Evolutionary conservation across 495 filamentous ascomycete genomes (phyloP).

Genomic region (Astrothelium subdiscretum): DNA sequence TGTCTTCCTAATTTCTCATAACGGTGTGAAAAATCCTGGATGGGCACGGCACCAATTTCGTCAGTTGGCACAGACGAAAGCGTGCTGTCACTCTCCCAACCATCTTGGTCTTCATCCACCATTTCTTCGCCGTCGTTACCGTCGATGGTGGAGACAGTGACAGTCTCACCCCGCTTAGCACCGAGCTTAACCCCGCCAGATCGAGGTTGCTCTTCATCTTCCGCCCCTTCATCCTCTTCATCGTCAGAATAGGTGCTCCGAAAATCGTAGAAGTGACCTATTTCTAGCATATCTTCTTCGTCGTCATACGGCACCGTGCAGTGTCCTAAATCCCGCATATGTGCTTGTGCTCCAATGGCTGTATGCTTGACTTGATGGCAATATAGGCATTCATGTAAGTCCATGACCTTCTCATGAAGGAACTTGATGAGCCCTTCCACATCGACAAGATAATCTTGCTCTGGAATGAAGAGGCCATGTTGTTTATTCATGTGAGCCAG

Average conservation of each 20-base stretch:
- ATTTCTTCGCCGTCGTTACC: conserved; percentile 1
- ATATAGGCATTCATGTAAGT: conserved; percentile 69
- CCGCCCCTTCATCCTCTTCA: conserved; percentile 41
- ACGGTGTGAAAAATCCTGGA: conserved; percentile 49
- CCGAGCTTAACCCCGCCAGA: conserved; percentile 50
- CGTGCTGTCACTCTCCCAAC: conserved; percentile 89
- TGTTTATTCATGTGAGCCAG: conserved; percentile 78
- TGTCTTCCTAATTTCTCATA: conserved; percentile 49
- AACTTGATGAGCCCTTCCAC: conserved; percentile 70
- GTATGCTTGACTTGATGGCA: conserved; percentile 70
- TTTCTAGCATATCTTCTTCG: conserved; percentile 82
- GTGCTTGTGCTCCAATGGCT: conserved; percentile 66
- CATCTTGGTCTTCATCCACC: conserved; percentile 43
- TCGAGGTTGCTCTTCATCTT: conserved; percentile 32
- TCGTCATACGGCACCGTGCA: conserved; percentile 90
- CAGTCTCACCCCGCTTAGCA: conserved; percentile 31
- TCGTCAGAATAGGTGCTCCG: conserved; percentile 80
- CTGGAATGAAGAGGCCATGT: conserved; percentile 95
- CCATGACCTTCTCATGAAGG: conserved; percentile 59
- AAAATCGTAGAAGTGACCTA: conserved; percentile 99
- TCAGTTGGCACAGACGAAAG: conserved; percentile 71
- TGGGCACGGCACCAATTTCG: conserved; percentile 59
- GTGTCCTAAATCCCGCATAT: conserved; percentile 95
- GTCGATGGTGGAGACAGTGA: conserved; percentile 5
- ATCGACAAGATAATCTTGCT: conserved; percentile 68